A percentile compares a stretch with the other conserved stretches of the same genome.
Conservation (phyloP, 2,329 filamentous ascomycete genomes). For the Penicillium polonicum region DNA sequence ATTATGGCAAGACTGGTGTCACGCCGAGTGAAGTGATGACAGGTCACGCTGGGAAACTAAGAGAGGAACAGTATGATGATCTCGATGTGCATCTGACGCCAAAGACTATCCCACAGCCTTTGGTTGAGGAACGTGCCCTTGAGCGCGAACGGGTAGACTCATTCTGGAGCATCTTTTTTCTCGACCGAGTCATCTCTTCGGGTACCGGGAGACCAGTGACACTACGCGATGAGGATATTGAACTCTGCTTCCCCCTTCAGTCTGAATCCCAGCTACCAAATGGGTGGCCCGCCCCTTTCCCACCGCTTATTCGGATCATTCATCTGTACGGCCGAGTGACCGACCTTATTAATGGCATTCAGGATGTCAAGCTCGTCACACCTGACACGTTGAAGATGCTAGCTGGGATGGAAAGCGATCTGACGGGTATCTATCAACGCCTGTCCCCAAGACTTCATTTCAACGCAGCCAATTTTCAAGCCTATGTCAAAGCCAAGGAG, state of each 20-base stretch:
- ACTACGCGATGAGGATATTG: conserved; percentile 79
- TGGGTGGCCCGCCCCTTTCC: conserved; percentile 75
- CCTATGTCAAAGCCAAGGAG: conserved; percentile 76
- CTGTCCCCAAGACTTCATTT: conserved; percentile 76
- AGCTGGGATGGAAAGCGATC: conserved; percentile 73
- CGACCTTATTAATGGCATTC: conserved; percentile 79
- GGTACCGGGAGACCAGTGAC: conserved; percentile 83
- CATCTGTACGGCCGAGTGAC: conserved; percentile 82
- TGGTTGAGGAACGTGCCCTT: conserved; percentile 60
- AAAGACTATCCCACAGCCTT: conserved; percentile 36
- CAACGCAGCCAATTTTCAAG: conserved; percentile 81
- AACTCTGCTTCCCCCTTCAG: conserved; percentile 66
- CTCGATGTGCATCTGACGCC: conserved; percentile 35
- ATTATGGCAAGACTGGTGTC: conserved; percentile 54
- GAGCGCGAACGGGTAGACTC: conserved; percentile 83
- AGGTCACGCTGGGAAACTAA: conserved; percentile 41
- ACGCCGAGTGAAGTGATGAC: conserved; percentile 57
- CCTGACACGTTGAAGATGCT: conserved; percentile 70
- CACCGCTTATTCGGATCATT: conserved; percentile 77
- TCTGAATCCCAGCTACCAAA: conserved; percentile 55
- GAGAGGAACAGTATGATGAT: conserved; percentile 47
- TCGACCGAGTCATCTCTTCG: conserved; percentile 83
- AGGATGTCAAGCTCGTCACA: conserved; percentile 70
- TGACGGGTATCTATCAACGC: conserved; percentile 72
- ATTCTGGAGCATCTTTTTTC: conserved; percentile 85